A percentile compares a stretch with the other conserved stretches of the same genome.
Conservation (phyloP, 2,329 filamentous ascomycete genomes). For the Hypomyces rosellus region DNA sequence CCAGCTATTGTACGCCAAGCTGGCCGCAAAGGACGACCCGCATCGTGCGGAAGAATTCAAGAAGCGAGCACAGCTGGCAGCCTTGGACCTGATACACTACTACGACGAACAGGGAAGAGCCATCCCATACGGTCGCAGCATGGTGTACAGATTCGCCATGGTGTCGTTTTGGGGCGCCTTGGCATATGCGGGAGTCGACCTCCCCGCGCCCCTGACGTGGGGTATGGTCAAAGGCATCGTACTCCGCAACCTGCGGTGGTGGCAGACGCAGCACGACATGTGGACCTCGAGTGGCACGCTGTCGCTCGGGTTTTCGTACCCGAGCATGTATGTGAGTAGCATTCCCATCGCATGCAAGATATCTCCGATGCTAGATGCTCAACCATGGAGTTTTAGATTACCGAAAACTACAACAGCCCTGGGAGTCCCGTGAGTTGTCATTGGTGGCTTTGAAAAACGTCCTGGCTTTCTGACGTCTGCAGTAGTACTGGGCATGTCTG, state of each 20-base stretch:
- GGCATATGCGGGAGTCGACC: conserved; percentile 67
- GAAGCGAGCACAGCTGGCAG: conserved; percentile 58
- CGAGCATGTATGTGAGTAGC: conserved; percentile 60
- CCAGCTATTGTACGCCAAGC: conserved; percentile 68
- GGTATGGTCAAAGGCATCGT: conserved; percentile 73
- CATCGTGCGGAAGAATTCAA: conserved; percentile 63
- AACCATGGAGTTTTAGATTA: conserved; percentile 42
- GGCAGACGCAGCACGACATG: conserved; percentile 68
- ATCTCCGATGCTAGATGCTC: conserved; percentile 5
- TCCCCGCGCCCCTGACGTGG: conserved; percentile 67
- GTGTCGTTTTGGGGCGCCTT: conserved; percentile 77
- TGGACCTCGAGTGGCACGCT: conserved; percentile 70
- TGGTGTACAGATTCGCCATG: conserved; percentile 81
- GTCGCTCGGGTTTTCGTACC: conserved; percentile 70
- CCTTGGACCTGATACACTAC: conserved; percentile 68
- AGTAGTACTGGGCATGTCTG: conserved; percentile 70
- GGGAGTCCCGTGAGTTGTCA: conserved; percentile 47
- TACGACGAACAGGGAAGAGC: conserved; percentile 65
- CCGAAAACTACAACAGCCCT: conserved; percentile 79
- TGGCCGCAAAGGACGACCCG: conserved; percentile 61
- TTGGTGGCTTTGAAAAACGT: background rate
- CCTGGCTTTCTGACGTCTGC: background rate
- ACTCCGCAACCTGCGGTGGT: conserved; percentile 70
- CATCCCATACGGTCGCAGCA: conserved; percentile 70
- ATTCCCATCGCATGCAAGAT: background rate